Conservation (phyloP, 495 filamentous ascomycete species). For the Hamigera avellanea region DNA sequence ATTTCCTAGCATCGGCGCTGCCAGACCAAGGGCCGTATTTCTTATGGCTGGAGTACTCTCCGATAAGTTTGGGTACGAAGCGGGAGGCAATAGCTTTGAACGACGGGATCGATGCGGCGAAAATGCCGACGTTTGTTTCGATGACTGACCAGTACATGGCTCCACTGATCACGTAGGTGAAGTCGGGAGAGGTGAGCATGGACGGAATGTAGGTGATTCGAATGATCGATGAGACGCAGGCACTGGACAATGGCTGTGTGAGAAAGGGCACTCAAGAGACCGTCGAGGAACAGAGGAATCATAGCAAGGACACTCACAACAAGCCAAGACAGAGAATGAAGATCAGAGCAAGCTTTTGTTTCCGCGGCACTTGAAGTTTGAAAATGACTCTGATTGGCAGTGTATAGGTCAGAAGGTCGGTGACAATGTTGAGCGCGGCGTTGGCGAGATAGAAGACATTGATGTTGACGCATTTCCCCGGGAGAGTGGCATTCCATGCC, state of each 20-base stretch:
- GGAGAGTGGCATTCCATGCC: slow-evolving; percentile 15
- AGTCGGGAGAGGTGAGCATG: slow-evolving; percentile 24
- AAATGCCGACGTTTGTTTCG: slow-evolving; percentile 31
- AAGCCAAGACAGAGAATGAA: slow-evolving; percentile 30
- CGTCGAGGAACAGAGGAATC: no score
- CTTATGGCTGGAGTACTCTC: slow-evolving; percentile 23
- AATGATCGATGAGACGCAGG: slow-evolving; percentile 29
- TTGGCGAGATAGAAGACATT: slow-evolving; percentile 35
- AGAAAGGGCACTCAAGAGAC: not conserved
- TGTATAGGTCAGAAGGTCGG: slow-evolving; percentile 40
- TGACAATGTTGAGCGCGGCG: slow-evolving; percentile 37
- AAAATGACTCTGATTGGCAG: slow-evolving; percentile 31
- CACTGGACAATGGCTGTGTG: slow-evolving; percentile 8
- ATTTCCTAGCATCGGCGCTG: slow-evolving; percentile 8
- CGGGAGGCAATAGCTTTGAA: slow-evolving; percentile 32
- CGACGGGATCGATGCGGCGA: slow-evolving; percentile 29
- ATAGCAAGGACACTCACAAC: slow-evolving; percentile 16
- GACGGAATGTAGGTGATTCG: slow-evolving; percentile 28
- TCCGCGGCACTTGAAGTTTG: slow-evolving; percentile 23
- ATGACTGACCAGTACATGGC: slow-evolving; percentile 36
- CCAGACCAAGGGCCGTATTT: slow-evolving; percentile 19
- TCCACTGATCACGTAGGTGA: slow-evolving; percentile 26
- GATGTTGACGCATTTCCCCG: slow-evolving; percentile 32
- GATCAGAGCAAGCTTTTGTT: slow-evolving; percentile 22
- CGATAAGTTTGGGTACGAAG: slow-evolving; percentile 27